Percentiles rank a stretch among this genome's conserved stretches.
Evolutionary conservation across 140 eudicot species (phyloP).

Genomic region (Bidens hawaiensis): DNA sequence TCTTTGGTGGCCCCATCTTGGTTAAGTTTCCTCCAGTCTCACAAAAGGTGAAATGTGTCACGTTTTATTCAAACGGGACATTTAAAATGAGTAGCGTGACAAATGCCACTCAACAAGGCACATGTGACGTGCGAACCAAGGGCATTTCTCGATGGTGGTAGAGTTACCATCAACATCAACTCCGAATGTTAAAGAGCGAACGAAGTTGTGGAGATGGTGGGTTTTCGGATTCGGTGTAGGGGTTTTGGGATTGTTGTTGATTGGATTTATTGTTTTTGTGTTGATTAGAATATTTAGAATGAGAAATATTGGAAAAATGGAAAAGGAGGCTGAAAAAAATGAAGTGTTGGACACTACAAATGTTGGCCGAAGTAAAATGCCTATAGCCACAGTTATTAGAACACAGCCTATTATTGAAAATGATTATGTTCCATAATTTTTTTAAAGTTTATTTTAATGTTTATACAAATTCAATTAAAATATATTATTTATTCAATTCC

Average conservation of each 20-base stretch:
- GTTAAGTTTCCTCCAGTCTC: constrained; percentile 42
- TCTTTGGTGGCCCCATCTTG: constrained; percentile 33
- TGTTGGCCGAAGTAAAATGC: constrained; percentile 76
- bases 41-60: constrained; percentile 40
- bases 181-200: background rate
- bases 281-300: constrained; percentile 12
- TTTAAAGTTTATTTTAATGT: background rate
- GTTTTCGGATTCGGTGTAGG: constrained; percentile 55
- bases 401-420: constrained; percentile 71
- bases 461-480: background rate
- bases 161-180: background rate
- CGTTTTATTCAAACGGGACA: constrained; percentile 39
- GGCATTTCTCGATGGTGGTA: constrained; percentile 55
- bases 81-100: constrained; percentile 42
- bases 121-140: constrained; percentile 39
- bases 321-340: constrained; percentile 45
- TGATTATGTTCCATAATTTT: constrained; percentile 50
- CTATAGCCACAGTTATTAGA: constrained; percentile 67
- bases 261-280: constrained; percentile 25
- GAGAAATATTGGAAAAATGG: constrained; percentile 49
- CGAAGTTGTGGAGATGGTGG: constrained; percentile 53
- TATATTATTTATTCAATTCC: background rate
- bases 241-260: constrained; percentile 31
- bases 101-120: background rate
- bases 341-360: constrained; percentile 52